Conservation (phyloP, 345 rosid species). For the Citrus inodora region DNA sequence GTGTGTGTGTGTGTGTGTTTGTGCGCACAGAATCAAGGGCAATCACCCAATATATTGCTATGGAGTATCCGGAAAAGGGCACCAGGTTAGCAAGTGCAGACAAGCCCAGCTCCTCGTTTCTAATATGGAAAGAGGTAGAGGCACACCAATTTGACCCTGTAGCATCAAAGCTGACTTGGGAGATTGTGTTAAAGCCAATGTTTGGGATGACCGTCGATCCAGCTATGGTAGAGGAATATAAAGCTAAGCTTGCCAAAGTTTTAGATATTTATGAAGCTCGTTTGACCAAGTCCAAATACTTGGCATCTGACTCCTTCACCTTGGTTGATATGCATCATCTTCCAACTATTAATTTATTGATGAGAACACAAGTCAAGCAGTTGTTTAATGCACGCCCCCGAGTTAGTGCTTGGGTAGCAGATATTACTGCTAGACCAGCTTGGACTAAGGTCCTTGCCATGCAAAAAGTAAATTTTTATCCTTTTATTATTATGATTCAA, state of each 20-base stretch:
- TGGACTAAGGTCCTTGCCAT: conserved; percentile 54
- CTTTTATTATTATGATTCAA: neutral
- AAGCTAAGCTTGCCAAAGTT: conserved; percentile 45
- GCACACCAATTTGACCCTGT: conserved; percentile 59
- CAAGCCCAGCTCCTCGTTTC: conserved; percentile 26
- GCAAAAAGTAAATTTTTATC: conserved; percentile 12
- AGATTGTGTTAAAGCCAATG: conserved; percentile 41
- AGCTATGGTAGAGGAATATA: conserved; percentile 47
- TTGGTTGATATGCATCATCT: conserved; percentile 76
- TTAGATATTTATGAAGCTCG: conserved; percentile 68
- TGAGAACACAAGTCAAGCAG: conserved; percentile 41
- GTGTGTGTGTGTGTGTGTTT: neutral
- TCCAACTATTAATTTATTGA: conserved; percentile 39
- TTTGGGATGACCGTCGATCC: conserved; percentile 44
- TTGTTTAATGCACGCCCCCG: conserved; percentile 41
- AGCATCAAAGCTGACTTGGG: conserved; percentile 58
- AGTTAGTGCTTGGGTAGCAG: conserved; percentile 50
- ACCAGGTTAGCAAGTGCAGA: conserved; percentile 39
- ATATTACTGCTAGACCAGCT: conserved; percentile 59
- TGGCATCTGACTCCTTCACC: conserved; percentile 61
- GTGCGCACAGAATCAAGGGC: conserved; percentile 72
- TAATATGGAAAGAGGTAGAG: conserved; percentile 69
- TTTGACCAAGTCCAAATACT: conserved; percentile 51
- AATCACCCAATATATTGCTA: conserved; percentile 55
- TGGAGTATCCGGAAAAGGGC: conserved; percentile 47